Conservation (phyloP, 2,329 filamentous ascomycete genomes). For the Fusarium cicatricum region DNA sequence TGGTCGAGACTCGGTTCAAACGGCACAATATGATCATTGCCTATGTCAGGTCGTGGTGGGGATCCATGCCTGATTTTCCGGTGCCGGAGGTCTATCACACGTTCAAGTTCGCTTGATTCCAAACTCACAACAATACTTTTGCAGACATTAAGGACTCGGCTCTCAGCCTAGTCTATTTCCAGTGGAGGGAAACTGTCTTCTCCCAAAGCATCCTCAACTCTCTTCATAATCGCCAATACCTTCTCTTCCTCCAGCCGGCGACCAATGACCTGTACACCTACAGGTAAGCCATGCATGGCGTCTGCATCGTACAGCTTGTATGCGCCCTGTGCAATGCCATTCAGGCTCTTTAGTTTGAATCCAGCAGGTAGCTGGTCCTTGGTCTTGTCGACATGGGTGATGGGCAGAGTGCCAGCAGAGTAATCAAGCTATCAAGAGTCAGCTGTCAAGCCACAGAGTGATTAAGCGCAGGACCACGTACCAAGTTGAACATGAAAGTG, state of each 20-base stretch:
- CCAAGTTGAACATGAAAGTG: constrained; percentile 91
- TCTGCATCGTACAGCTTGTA: constrained; percentile 86
- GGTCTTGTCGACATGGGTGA: constrained; percentile 80
- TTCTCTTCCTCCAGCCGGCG: constrained; percentile 86
- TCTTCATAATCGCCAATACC: constrained; percentile 81
- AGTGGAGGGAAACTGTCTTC: constrained; percentile 62
- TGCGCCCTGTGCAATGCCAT: constrained; percentile 81
- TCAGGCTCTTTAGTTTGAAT: constrained; percentile 71
- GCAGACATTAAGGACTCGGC: background rate
- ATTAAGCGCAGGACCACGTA: constrained; percentile 51
- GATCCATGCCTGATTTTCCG: background rate
- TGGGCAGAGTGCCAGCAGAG: constrained; percentile 80
- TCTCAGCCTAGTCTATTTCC: constrained; percentile 52
- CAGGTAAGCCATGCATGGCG: constrained; percentile 87
- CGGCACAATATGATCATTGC: background rate
- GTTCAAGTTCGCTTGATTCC: background rate
- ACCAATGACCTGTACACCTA: constrained; percentile 85
- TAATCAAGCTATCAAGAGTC: constrained; percentile 75
- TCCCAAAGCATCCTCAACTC: constrained; percentile 77
- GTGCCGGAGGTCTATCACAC: background rate
- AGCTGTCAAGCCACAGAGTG: background rate
- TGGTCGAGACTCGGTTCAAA: constrained; percentile 1
- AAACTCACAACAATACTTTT: background rate
- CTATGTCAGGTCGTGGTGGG: background rate
- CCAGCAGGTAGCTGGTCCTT: constrained; percentile 70